phyloP scores from a whole-genome alignment of 2,329 filamentous ascomycete species.

The Exophiala calicioides region DNA sequence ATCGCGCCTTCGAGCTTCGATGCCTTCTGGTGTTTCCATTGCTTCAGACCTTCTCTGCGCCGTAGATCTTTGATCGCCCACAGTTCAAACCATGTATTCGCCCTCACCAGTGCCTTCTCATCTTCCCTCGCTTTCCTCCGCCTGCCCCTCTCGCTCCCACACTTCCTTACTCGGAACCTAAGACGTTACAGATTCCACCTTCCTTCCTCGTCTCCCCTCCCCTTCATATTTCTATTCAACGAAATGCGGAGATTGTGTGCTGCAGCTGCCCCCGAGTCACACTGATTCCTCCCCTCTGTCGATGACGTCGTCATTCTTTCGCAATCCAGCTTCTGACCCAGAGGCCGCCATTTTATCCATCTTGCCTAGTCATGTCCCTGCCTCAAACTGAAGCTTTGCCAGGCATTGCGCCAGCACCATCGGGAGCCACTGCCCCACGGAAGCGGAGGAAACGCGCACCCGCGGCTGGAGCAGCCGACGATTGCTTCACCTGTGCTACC shows the following conservation, averaged over 20 bases:
- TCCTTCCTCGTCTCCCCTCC: too few relatives aligned
- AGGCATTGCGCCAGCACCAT: not conserved
- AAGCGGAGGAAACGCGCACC: constrained; percentile 85
- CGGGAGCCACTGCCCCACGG: constrained; percentile 34
- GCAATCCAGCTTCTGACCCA: not conserved
- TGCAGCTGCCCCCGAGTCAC: too few relatives aligned
- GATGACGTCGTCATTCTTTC: not conserved
- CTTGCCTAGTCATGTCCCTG: constrained; percentile 13
- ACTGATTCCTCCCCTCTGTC: not conserved
- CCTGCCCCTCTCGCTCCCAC: too few relatives aligned
- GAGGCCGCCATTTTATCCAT: not conserved
- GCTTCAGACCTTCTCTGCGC: constrained; percentile 11
- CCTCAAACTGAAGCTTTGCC: constrained; percentile 8
- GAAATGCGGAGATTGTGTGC: too few relatives aligned
- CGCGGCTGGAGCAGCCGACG: constrained; percentile 83
- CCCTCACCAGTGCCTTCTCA: too few relatives aligned
- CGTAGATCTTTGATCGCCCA: constrained; percentile 14
- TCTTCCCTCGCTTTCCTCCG: too few relatives aligned
- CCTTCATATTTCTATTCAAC: too few relatives aligned
- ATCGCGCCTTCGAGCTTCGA: constrained; percentile 5
- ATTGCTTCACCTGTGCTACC: constrained; percentile 92
- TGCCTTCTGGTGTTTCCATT: constrained; percentile 10
- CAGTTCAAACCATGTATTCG: too few relatives aligned
- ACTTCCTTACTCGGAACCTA: too few relatives aligned
- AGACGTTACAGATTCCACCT: too few relatives aligned